Percentiles rank a stretch among this genome's conserved stretches.
phyloP scores from a whole-genome alignment of 306 rosid genomes.

The Inga oerstediana region DNA sequence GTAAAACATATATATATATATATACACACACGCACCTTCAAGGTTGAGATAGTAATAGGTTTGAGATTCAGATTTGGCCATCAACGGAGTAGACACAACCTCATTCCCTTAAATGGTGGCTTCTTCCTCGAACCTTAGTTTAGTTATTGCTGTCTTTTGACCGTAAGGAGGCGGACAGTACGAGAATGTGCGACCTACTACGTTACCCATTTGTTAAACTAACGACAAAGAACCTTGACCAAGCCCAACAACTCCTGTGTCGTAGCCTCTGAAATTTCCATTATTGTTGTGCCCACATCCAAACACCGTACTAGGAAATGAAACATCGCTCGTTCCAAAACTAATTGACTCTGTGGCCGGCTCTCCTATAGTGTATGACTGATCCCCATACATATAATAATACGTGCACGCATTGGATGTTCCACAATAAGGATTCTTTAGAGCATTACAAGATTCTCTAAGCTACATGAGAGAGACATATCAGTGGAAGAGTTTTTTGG shows the following conservation, averaged over 20 bases:
- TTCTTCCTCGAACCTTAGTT: not conserved
- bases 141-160: not conserved
- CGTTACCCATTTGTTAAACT: constrained; percentile 7
- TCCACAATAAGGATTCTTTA: not conserved
- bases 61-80: not conserved
- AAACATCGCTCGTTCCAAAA: not conserved
- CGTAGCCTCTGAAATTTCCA: not conserved
- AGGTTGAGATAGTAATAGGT: no score
- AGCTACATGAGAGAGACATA: not conserved
- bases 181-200: constrained; percentile 19
- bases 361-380: not conserved
- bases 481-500: not conserved
- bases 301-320: not conserved
- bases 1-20: not conserved
- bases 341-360: not conserved
- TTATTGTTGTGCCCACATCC: not conserved
- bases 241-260: constrained; percentile 19
- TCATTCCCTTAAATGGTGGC: not conserved
- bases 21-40: no score
- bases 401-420: not conserved
- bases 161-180: not conserved
- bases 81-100: constrained; percentile 2
- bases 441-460: no score
- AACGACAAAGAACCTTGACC: constrained; percentile 10
- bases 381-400: not conserved